Evolutionary conservation across 148 eudicot species (phyloP).

Genomic region (Rhododendron mucronatum): DNA sequence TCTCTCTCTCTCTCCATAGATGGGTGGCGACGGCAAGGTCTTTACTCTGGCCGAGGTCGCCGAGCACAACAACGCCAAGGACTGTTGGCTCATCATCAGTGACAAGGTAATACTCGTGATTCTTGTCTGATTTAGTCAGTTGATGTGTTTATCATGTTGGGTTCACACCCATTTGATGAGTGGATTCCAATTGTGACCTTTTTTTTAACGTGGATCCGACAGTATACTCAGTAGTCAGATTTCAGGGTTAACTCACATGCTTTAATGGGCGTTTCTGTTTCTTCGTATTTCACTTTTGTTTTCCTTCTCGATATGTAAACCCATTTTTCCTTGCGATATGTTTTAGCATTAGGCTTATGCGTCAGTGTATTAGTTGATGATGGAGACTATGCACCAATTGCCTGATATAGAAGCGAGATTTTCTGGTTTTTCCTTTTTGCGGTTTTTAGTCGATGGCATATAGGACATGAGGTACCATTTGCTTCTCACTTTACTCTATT

Average conservation of each 20-base stretch:
- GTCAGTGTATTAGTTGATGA: not conserved
- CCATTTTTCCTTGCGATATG: not conserved
- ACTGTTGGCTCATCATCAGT: slow-evolving; percentile 80
- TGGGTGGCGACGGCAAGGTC: slow-evolving; percentile 54
- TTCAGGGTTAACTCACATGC: not conserved
- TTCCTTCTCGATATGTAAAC: not conserved
- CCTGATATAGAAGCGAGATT: not conserved
- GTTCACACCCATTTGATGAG: not conserved
- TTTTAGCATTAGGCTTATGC: not conserved
- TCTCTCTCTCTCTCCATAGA: not conserved
- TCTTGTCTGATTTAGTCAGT: not conserved
- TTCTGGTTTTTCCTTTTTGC: not conserved
- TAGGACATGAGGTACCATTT: not conserved
- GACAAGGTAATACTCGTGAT: slow-evolving; percentile 55
- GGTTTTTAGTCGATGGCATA: not conserved
- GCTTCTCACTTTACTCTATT: not conserved
- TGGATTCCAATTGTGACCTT: not conserved
- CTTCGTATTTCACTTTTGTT: not conserved
- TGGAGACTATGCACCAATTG: not conserved
- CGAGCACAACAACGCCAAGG: slow-evolving; percentile 58
- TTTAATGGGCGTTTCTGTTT: not conserved
- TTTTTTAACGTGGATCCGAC: not conserved
- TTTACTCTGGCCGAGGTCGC: slow-evolving; percentile 68
- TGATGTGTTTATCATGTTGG: not conserved
- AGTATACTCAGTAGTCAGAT: not conserved